Conservation (phyloP, 805 yeast genomes). For the Yueomyces sp. region DNA sequence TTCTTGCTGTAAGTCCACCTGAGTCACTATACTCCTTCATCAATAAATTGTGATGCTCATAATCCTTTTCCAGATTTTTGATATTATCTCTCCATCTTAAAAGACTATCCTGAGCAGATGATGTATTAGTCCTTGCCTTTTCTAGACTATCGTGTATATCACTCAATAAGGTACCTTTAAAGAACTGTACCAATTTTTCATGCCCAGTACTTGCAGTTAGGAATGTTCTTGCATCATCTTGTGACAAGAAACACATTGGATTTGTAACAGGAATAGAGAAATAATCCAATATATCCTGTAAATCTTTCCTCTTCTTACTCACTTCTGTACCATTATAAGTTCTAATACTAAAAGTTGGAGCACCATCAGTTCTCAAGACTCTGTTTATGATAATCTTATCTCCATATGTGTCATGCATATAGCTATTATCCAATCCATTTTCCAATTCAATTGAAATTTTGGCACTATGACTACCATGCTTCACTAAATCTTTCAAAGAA, state of each 20-base stretch:
- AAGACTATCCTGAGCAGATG: slow-evolving; percentile 28
- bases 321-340: slow-evolving; percentile 38
- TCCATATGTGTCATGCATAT: slow-evolving; percentile 54
- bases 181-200: slow-evolving; percentile 62
- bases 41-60: slow-evolving; percentile 29
- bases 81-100: slow-evolving; percentile 28
- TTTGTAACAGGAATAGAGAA: slow-evolving; percentile 75
- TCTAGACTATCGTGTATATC: slow-evolving; percentile 46
- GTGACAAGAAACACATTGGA: slow-evolving; percentile 85
- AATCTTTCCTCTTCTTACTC: slow-evolving; percentile 46
- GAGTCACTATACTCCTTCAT: slow-evolving; percentile 29
- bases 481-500: slow-evolving; percentile 53
- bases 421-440: slow-evolving; percentile 57
- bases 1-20: slow-evolving; percentile 27
- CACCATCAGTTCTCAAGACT: slow-evolving; percentile 39
- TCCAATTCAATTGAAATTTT: slow-evolving; percentile 50
- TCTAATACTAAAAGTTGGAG: slow-evolving; percentile 40
- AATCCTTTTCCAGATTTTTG: slow-evolving; percentile 27
- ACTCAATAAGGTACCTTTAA: slow-evolving; percentile 66
- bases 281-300: slow-evolving; percentile 54
- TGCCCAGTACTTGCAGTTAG: slow-evolving; percentile 61
- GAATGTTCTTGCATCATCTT: slow-evolving; percentile 87
- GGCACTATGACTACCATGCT: slow-evolving; percentile 63
- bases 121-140: slow-evolving; percentile 25
- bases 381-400: slow-evolving; percentile 57